Percentiles rank a stretch among this genome's conserved stretches.
phyloP scores from a whole-genome alignment of 306 rosid species.

The Crotalaria pallida region DNA sequence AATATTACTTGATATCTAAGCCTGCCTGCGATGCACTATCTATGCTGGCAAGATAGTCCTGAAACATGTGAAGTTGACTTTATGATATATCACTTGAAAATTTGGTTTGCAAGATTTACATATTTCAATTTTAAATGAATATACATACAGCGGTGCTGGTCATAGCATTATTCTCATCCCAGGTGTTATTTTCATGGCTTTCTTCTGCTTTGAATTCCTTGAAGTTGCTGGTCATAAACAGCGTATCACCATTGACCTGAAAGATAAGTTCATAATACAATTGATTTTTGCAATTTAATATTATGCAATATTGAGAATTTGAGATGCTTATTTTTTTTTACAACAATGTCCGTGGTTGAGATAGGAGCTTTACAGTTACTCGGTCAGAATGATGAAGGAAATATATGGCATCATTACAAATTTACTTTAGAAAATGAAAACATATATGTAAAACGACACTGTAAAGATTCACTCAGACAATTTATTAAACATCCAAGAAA shows the following conservation, averaged over 20 bases:
- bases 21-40: slow-evolving; percentile 66
- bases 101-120: not conserved
- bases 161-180: slow-evolving; percentile 82
- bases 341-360: not conserved
- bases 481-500: not conserved
- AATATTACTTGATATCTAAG: slow-evolving; percentile 68
- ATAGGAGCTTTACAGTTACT: not conserved
- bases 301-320: not conserved
- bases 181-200: slow-evolving; percentile 49
- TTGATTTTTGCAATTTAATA: slow-evolving; percentile 10
- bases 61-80: slow-evolving; percentile 31
- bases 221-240: slow-evolving; percentile 89
- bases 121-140: not conserved
- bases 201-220: slow-evolving; percentile 92
- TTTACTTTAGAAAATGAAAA: not conserved
- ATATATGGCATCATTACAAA: not conserved
- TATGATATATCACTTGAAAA: slow-evolving; percentile 25
- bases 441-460: not conserved
- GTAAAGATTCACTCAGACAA: not conserved
- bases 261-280: slow-evolving; percentile 9
- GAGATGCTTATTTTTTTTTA: not conserved
- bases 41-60: slow-evolving; percentile 95
- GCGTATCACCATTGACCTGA: slow-evolving; percentile 94
- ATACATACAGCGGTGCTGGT: slow-evolving; percentile 83
- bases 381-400: not conserved